phyloP scores from a whole-genome alignment of 768 basidiomycete species.

The Boletales sp. region DNA sequence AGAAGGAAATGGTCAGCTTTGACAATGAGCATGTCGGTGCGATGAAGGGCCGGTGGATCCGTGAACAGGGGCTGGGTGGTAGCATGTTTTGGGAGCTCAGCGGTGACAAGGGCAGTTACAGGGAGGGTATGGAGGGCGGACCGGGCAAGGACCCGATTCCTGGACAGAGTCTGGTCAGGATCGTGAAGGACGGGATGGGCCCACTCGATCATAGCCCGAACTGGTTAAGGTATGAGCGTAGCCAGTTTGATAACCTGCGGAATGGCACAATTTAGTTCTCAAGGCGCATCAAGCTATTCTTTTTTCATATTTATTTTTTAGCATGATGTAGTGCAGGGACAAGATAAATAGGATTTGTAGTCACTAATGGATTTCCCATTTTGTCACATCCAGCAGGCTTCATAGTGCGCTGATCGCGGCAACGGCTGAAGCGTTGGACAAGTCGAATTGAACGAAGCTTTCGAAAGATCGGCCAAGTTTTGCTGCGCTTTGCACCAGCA shows the following conservation, averaged over 20 bases:
- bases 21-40: constrained; percentile 66
- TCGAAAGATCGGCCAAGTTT: too few species aligned
- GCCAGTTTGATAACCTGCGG: constrained; percentile 77
- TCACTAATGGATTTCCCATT: not conserved
- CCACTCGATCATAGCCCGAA: constrained; percentile 68
- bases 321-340: constrained; percentile 1
- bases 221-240: constrained; percentile 76
- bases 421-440: too few species aligned
- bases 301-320: not conserved
- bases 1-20: constrained; percentile 79
- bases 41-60: constrained; percentile 81
- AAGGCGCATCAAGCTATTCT: not conserved
- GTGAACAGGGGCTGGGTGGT: constrained; percentile 72
- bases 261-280: constrained; percentile 50
- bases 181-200: constrained; percentile 79
- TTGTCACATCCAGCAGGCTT: not conserved
- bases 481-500: too few species aligned
- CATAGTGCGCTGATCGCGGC: too few species aligned
- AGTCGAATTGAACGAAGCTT: too few species aligned
- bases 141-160: constrained; percentile 71
- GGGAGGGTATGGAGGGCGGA: constrained; percentile 73
- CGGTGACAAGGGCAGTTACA: constrained; percentile 70
- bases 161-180: constrained; percentile 65
- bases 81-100: constrained; percentile 95
- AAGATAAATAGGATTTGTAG: not conserved